Percentiles rank a stretch among this genome's conserved stretches.
Evolutionary conservation across 139 green algal genomes (phyloP).

Genomic region (Cymbomonas tetramitiformis): DNA sequence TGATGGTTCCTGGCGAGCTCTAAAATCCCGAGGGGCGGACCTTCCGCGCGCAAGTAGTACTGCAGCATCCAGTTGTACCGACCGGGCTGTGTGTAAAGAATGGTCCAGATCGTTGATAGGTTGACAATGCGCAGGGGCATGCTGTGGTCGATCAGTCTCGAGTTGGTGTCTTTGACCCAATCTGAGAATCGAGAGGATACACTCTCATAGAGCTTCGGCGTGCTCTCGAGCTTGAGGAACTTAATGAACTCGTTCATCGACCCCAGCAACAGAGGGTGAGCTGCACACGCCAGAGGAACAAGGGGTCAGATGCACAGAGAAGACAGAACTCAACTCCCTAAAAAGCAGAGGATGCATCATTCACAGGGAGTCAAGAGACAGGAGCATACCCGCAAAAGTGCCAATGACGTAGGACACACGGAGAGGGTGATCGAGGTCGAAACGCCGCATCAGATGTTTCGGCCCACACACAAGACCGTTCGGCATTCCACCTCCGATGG

Average conservation of each 20-base stretch:
- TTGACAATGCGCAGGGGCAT: background rate
- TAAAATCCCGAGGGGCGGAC: too few species aligned
- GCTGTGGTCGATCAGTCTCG: background rate
- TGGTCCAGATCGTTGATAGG: background rate
- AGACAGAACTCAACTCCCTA: too few species aligned
- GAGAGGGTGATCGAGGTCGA: background rate
- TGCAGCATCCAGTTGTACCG: background rate
- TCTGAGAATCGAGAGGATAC: background rate
- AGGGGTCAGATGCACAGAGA: too few species aligned
- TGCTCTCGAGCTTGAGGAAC: background rate
- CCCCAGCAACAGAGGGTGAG: background rate
- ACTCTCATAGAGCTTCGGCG: background rate
- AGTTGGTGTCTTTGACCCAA: background rate
- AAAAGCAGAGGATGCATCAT: too few species aligned
- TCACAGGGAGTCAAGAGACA: too few species aligned
- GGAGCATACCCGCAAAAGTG: background rate
- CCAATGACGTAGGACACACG: background rate
- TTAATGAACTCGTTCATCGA: background rate
- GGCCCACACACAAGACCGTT: slow-evolving; percentile 42
- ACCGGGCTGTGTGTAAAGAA: background rate
- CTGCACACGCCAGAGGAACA: too few species aligned
- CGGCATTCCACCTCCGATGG: slow-evolving; percentile 90
- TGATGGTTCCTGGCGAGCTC: too few species aligned
- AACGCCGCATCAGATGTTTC: background rate
- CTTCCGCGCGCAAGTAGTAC: background rate